Percentiles rank a stretch among this genome's conserved stretches.
Evolutionary conservation across 371 early-diverging fungal species (phyloP).

Genomic region (Actinomortierella wolfii): DNA sequence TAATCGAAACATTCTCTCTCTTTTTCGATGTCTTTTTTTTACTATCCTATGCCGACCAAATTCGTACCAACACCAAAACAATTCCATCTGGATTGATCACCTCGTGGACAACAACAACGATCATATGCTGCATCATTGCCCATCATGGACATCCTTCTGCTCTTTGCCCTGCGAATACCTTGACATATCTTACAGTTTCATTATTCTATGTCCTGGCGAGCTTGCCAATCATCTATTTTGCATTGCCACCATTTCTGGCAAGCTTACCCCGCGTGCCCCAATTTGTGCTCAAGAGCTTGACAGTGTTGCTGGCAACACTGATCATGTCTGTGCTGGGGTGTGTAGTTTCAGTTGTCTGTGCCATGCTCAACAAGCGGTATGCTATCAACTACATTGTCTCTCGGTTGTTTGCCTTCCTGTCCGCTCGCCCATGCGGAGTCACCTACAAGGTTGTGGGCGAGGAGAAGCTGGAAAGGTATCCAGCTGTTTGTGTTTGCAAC

Average conservation of each 20-base stretch:
- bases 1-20: too few relatives aligned
- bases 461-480: slow-evolving; percentile 59
- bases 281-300: slow-evolving; percentile 26
- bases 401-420: slow-evolving; percentile 55
- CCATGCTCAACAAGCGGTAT: slow-evolving; percentile 41
- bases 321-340: slow-evolving; percentile 43
- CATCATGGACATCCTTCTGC: background rate
- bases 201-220: slow-evolving; percentile 3
- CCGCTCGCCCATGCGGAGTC: slow-evolving; percentile 60
- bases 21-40: too few relatives aligned
- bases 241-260: slow-evolving; percentile 25
- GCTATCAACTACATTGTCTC: slow-evolving; percentile 69
- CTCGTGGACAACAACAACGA: background rate
- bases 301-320: slow-evolving; percentile 22
- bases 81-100: background rate
- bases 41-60: too few relatives aligned
- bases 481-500: slow-evolving; percentile 80
- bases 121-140: background rate
- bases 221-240: slow-evolving; percentile 12
- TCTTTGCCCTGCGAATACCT: background rate
- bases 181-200: too few relatives aligned
- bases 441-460: slow-evolving; percentile 62
- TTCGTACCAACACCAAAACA: too few relatives aligned
- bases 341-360: slow-evolving; percentile 37
- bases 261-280: slow-evolving; percentile 29